A percentile compares a stretch with the other conserved stretches of the same genome.
These are phyloP conservation scores for Phytophthora pinifolia DNA, from an alignment of 352 stramenopile genomes.

Conservation along the genomic window DNA sequence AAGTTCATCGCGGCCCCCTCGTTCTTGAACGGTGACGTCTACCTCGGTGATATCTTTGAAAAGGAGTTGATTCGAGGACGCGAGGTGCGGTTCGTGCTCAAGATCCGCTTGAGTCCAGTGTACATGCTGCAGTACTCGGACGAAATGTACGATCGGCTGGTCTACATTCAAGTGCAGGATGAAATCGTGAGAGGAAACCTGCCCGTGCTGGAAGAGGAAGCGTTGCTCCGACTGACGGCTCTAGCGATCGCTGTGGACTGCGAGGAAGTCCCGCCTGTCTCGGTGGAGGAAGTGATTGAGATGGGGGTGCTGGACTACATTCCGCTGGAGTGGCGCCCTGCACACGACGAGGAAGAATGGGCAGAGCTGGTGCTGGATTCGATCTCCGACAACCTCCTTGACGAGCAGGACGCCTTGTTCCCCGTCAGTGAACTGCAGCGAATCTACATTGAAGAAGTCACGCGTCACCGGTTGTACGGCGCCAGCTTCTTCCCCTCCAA, in stretches of 20 bases:
- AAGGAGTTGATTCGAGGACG: conserved; percentile 86
- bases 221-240: conserved; percentile 74
- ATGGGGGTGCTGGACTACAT: conserved; percentile 88
- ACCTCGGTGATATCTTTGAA: conserved; percentile 91
- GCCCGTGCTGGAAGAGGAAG: conserved; percentile 74
- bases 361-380: conserved; percentile 67
- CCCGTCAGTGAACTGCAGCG: conserved; percentile 62
- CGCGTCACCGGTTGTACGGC: conserved; percentile 83
- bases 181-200: conserved; percentile 91
- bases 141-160: conserved; percentile 79
- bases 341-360: conserved; percentile 81
- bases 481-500: conserved; percentile 88
- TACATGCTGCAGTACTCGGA: conserved; percentile 85
- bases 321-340: conserved; percentile 67
- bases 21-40: conserved; percentile 84
- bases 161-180: conserved; percentile 92
- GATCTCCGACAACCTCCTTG: conserved; percentile 52
- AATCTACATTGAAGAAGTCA: conserved; percentile 86
- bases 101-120: conserved; percentile 88
- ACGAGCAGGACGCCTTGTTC: conserved; percentile 41
- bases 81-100: conserved; percentile 92
- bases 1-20: conserved; percentile 74
- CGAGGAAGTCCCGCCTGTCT: conserved; percentile 52
- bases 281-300: conserved; percentile 61
- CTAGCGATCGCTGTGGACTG: conserved; percentile 83